Evolutionary conservation across 139 green algal species (phyloP).

Genomic region (Pseudopediastrum boryanum): DNA sequence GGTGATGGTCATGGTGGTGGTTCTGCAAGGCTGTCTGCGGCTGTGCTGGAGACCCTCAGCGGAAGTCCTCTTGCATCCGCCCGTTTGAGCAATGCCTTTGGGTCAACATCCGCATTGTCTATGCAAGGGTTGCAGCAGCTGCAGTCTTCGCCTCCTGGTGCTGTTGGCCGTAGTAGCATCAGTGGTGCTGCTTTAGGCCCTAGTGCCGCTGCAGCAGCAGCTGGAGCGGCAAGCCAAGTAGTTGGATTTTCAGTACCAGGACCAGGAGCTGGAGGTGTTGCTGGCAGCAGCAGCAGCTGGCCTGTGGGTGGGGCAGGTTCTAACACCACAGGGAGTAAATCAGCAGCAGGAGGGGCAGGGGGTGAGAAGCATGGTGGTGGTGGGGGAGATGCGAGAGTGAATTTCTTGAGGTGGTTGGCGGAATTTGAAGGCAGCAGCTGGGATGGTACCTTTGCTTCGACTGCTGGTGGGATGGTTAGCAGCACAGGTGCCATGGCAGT

Average conservation of each 20-base stretch:
- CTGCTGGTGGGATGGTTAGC: too few species aligned
- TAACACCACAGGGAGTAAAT: background rate
- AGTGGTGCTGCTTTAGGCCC: background rate
- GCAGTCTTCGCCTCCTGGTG: background rate
- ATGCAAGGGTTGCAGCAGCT: background rate
- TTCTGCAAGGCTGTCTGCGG: too few species aligned
- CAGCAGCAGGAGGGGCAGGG: background rate
- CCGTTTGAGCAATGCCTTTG: too few species aligned
- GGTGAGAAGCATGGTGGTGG: background rate
- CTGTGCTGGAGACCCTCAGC: too few species aligned
- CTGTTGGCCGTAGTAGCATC: background rate
- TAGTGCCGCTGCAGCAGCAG: background rate
- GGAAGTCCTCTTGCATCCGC: too few species aligned
- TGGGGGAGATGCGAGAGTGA: background rate
- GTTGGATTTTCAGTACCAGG: background rate
- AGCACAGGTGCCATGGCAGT: too few species aligned
- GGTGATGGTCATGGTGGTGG: too few species aligned
- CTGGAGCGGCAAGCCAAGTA: background rate
- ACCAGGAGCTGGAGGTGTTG: background rate
- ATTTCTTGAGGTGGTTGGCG: background rate
- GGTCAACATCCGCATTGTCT: too few species aligned
- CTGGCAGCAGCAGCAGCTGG: constrained; percentile 5
- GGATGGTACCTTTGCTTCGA: too few species aligned
- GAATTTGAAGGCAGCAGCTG: constrained; percentile 19
- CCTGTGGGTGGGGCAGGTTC: background rate